phyloP scores from a whole-genome alignment of 2,329 filamentous ascomycete species.

The Neoarthrinium moseri region DNA sequence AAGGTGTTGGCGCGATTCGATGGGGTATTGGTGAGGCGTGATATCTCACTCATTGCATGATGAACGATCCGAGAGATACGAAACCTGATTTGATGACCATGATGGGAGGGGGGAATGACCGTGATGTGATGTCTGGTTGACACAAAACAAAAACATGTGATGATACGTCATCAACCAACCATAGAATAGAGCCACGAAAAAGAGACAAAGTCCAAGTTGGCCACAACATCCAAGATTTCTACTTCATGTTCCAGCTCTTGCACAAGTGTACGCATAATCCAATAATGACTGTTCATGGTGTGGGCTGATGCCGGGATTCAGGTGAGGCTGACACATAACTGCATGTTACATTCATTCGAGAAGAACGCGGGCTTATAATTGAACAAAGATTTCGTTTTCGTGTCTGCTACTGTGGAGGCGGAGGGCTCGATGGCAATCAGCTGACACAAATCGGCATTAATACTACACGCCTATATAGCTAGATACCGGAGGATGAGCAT shows the following conservation, averaged over 20 bases:
- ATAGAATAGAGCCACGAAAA: slow-evolving; percentile 9
- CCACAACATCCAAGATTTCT: neutral
- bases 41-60: slow-evolving; percentile 26
- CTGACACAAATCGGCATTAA: no score
- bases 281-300: no score
- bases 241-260: neutral
- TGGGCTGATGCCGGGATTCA: no score
- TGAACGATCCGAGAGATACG: slow-evolving; percentile 26
- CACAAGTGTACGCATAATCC: neutral
- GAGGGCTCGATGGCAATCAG: no score
- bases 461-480: no score
- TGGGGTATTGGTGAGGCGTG: slow-evolving; percentile 16
- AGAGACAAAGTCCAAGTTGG: neutral
- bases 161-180: neutral
- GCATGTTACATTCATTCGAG: no score
- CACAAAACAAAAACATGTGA: neutral
- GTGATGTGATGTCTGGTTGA: slow-evolving; percentile 3
- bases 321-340: no score
- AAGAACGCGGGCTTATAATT: no score
- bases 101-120: slow-evolving; percentile 17
- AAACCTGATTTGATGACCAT: slow-evolving; percentile 26
- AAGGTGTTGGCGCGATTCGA: slow-evolving; percentile 37
- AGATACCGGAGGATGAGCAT: no score
- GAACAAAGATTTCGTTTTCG: no score
- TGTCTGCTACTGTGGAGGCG: no score